Evolutionary conservation across 2,329 filamentous ascomycete species (phyloP), one percentile per base, ranked within the genome.

Genomic region (Monosporascus cannonballus): DNA sequence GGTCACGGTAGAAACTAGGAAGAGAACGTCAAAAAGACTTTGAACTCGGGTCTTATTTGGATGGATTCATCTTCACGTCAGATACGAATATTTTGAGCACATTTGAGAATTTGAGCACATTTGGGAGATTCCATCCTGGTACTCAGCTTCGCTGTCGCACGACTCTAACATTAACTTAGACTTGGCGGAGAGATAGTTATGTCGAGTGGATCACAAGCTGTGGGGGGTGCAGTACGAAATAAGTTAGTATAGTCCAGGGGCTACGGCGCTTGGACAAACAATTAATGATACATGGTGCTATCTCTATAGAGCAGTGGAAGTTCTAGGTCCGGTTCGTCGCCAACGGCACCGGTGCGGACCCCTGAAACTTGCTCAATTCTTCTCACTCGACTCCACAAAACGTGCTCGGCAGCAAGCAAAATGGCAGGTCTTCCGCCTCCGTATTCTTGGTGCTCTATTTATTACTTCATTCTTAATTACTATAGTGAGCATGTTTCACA

Each of bases 281-380:
- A 3, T 8, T 2, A 4, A 30, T 30, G 11, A 30, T 30, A 7
- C 9, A 30, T 30, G 27, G 27, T 30, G 27, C 27, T 30, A 30
- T 30, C 27, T 11, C 27, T 9, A 7, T 30, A 11, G 20, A 24
- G 42, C 42, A 2, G 20, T 46, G 42, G 42, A 30, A 6, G 20
- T 14, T 20, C 42, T 30, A 30, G 42, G 22, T 30, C 42, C 42
- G 42, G 15, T 17, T 46, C 15, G 24, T 11, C 20, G 24, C 15
- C 24, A 51, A 51, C 36, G 34, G 46, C 9, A 7, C 46, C 27
- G 17, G 17, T 7, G 34, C 17, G 17, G 47, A 39, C 24, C 47
- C 22, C 27, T 30, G 58, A 65, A 67, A 67, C 57, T 57, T 67
- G 64, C 64, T 67, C 64, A 67, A 64, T 65, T 52, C 42, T 62